phyloP scores from a whole-genome alignment of 1,284 basidiomycete species.

The Austroboletus rostrupii region DNA sequence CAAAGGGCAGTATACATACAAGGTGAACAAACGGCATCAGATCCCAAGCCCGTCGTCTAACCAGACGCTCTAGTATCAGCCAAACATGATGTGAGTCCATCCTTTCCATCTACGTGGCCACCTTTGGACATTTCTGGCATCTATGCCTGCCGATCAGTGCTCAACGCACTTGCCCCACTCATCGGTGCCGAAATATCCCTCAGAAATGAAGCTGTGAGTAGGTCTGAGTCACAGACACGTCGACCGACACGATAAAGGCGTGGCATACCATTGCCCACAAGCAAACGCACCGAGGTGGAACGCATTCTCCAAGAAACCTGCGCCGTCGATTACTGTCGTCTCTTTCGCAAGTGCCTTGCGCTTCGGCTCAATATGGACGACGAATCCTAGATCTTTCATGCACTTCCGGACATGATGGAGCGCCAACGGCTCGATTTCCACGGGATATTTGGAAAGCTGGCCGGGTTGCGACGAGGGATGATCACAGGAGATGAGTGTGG shows the following conservation, averaged over 20 bases:
- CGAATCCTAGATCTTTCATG: conserved; percentile 55
- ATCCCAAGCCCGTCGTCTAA: conserved; percentile 3
- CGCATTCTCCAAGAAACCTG: conserved; percentile 52
- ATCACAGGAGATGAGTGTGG: conserved; percentile 19
- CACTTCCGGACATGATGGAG: conserved; percentile 69
- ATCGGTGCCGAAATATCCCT: conserved; percentile 73
- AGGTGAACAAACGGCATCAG: conserved; percentile 38
- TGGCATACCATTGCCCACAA: conserved; percentile 61
- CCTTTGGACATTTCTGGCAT: conserved; percentile 40
- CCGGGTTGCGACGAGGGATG: conserved; percentile 56
- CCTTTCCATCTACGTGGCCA: neutral
- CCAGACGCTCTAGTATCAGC: conserved; percentile 40
- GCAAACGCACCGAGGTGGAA: conserved; percentile 56
- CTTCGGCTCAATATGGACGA: conserved; percentile 48
- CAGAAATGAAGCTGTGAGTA: conserved; percentile 47
- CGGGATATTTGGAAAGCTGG: conserved; percentile 70
- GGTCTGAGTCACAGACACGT: conserved; percentile 62
- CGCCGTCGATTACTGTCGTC: conserved; percentile 54
- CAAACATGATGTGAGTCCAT: conserved; percentile 50
- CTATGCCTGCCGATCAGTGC: conserved; percentile 75
- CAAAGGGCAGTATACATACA: conserved; percentile 84
- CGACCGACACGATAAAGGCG: conserved; percentile 51
- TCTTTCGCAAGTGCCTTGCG: conserved; percentile 79
- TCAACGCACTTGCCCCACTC: conserved; percentile 72
- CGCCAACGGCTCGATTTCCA: conserved; percentile 79